Evolutionary conservation across 257 asterid species (phyloP).

Genomic region (Solanum habrochaites): DNA sequence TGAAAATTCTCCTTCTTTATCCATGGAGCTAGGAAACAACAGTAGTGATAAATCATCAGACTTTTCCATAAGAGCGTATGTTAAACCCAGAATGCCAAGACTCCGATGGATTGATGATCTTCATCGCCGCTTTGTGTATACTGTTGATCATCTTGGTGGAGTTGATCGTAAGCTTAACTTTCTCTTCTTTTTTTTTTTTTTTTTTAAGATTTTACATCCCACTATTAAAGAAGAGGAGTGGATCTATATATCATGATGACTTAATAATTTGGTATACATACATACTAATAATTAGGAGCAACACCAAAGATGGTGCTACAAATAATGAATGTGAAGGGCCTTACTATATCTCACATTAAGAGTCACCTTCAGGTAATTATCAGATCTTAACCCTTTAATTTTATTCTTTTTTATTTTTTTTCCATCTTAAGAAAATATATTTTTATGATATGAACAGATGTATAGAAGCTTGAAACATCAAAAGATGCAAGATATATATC

Average conservation of each 20-base stretch:
- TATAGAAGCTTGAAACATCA: constrained; percentile 63
- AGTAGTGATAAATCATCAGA: background rate
- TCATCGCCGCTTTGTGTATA: constrained; percentile 48
- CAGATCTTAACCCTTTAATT: no score
- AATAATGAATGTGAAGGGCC: constrained; percentile 63
- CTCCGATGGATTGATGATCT: constrained; percentile 61
- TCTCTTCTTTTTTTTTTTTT: no score
- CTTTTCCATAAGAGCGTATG: constrained; percentile 35
- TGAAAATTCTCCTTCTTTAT: constrained; percentile 2
- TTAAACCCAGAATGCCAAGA: constrained; percentile 49
- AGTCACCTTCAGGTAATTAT: constrained; percentile 68
- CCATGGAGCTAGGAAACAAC: background rate
- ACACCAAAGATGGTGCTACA: constrained; percentile 75
- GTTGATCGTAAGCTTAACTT: constrained; percentile 37
- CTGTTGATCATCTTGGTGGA: constrained; percentile 63
- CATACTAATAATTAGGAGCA: constrained; percentile 28
- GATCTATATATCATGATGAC: background rate
- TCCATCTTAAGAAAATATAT: background rate
- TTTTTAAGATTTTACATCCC: background rate
- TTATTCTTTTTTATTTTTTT: no score
- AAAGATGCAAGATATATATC: constrained; percentile 38
- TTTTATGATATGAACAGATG: constrained; percentile 36
- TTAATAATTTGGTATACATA: background rate
- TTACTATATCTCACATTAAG: constrained; percentile 65
- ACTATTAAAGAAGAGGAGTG: background rate